Evolutionary conservation across 2,329 filamentous ascomycete species (phyloP), one percentile per base, ranked within the genome.

Genomic region (Neopestalotiopsis sp.): DNA sequence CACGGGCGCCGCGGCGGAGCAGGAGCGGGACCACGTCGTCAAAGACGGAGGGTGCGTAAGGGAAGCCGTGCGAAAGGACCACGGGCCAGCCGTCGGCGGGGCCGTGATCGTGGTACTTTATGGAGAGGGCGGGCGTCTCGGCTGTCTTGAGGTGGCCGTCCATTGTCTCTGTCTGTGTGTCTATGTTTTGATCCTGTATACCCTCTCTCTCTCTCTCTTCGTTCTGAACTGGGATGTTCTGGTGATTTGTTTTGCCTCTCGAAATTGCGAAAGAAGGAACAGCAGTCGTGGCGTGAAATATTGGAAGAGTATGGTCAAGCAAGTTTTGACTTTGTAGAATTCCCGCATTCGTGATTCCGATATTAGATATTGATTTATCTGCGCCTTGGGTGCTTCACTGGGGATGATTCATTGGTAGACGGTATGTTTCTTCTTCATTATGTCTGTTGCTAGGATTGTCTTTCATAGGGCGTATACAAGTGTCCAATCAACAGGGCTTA

Each of bases 1-100:
- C 73, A 5, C 75, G 73, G 63, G 71, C 73, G 20, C 75, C 75
- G 63, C 72, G 34, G 1, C 57, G 45, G 1, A 58, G 65, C 2
- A 77, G 74, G 20, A 42, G 53, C 4, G 74, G 74, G 5, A 72
- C 71, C 1, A 76, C 76, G 7, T 72, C 66, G 34, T 69, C 69
- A 67, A 71, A 78, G 58, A 70, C 71, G 58, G 74, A 70, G 38
- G 74, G 73, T 38, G 73, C 74, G 65, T 76, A 78, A 12, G 76
- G 76, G 45, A 74, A 77, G 2, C 76, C 75, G 57, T 78, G 75
- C 12, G 72, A 65, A 1, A 78, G 72, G 12, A 78, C 67, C 17
- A 73, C 72, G 34, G 73, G 70, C 58, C 67, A 58, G 20, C 68
- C 71, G 42, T 68, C 69, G 38, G 66, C 28, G 14, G 69, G 67